A percentile compares a stretch with the other conserved stretches of the same genome.
Conservation (phyloP, 495 filamentous ascomycete genomes). For the Hypoxylon subgilvum region DNA sequence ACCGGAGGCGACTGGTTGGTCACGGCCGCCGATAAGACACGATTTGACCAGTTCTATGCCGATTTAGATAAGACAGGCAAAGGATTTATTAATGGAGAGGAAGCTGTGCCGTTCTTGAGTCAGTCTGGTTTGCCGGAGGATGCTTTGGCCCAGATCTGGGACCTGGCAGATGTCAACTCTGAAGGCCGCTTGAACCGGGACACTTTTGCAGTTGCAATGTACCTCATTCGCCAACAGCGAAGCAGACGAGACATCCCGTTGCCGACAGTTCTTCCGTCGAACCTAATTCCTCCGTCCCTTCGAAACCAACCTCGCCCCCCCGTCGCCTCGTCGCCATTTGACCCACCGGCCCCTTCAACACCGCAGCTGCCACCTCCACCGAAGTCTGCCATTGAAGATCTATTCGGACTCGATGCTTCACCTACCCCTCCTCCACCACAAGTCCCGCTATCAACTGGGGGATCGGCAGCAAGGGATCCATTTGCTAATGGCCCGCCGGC, state of each 20-base stretch:
- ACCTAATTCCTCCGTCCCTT: constrained; percentile 87
- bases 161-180: constrained; percentile 91
- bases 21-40: constrained; percentile 77
- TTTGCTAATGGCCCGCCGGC: constrained; percentile 61
- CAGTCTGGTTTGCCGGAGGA: constrained; percentile 90
- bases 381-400: constrained; percentile 84
- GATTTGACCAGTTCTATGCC: constrained; percentile 83
- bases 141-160: constrained; percentile 94
- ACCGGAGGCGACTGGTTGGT: constrained; percentile 83
- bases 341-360: constrained; percentile 52
- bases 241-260: constrained; percentile 69
- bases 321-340: constrained; percentile 52
- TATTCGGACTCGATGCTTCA: constrained; percentile 84
- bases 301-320: constrained; percentile 66
- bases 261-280: constrained; percentile 76
- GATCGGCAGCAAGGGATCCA: constrained; percentile 65
- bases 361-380: constrained; percentile 60
- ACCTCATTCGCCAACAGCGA: constrained; percentile 87
- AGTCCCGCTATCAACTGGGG: constrained; percentile 72
- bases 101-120: constrained; percentile 93
- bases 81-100: constrained; percentile 87
- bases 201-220: constrained; percentile 98
- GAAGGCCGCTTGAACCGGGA: constrained; percentile 84
- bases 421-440: constrained; percentile 63
- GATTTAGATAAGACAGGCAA: constrained; percentile 78